Base-by-base conservation (phyloP, 148 eudicot genomes). In the Pouteria glomerata region DNA sequence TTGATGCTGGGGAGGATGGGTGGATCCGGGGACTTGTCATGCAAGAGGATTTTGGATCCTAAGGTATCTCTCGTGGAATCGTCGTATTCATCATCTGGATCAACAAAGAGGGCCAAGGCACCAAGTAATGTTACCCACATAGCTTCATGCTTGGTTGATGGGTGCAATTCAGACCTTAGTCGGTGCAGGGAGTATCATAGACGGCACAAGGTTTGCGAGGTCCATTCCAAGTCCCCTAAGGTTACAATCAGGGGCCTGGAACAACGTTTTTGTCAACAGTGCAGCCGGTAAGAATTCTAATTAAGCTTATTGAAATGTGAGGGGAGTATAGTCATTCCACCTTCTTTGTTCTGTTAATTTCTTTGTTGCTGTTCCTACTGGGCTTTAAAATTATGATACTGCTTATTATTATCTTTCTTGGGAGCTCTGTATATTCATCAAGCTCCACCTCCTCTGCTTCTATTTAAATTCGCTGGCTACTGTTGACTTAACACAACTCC, bases 221-320 rank as follows among this genome's bases (percentile, higher is more conserved):
- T 74, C 27, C 97, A 90, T 73, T 88, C 97, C 19, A 90, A 90
- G 84, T 79, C 91, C 16, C 81, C 91, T 0, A 79, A 76, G 30
- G 97, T 90, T 56, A 80, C 83, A 1, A 78, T 88, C 68, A 81
- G 69, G 53, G 93, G 89, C 34, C 77, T 51, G 60, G 87, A 88
- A 78, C 90, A 83, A 50, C 80, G 96, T 18, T 90, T 88, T 56
- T 86, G 96, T 76, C 96, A 90, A 78, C 96, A 90, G 67, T 90
- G 96, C 80, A 90, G 96, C 85, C 85, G 96, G 93, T 90, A 77
- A 35, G 51, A 39, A 58, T 15, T 50, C 42, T 68, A n/a, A n/a
- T n/a, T 10, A 33, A 33, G n/a, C 41, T 53, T 35, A n/a, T 34
- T 7, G 29, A 23, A 47, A 27, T 27, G 23, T 24, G 8, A 57